Percentiles rank a stretch among this genome's conserved stretches.
Evolutionary conservation across 257 asterid genomes (phyloP).

Genomic region (Apocynum venetum): DNA sequence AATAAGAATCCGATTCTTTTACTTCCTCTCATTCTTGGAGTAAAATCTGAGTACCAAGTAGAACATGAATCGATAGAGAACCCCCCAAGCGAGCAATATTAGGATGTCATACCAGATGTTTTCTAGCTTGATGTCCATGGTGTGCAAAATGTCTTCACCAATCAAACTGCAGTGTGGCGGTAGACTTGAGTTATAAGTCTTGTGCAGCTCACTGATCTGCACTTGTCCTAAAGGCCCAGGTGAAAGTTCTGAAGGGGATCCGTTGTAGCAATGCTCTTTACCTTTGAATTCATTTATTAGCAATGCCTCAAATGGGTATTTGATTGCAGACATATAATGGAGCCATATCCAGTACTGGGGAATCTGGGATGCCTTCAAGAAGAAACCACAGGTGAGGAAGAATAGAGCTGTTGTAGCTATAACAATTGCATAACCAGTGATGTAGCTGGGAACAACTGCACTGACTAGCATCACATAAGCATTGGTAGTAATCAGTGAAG

Average conservation of each 20-base stretch:
- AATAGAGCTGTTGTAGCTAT: constrained; percentile 89
- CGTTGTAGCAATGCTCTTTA: constrained; percentile 44
- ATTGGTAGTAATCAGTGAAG: constrained; percentile 79
- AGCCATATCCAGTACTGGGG: constrained; percentile 75
- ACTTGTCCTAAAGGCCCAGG: constrained; percentile 83
- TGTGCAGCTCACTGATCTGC: constrained; percentile 56
- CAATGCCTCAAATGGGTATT: constrained; percentile 86
- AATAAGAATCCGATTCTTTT: background rate
- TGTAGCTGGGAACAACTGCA: constrained; percentile 80
- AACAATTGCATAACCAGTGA: constrained; percentile 85
- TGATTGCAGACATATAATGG: constrained; percentile 81
- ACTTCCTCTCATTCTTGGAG: constrained; percentile 37
- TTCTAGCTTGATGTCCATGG: constrained; percentile 37
- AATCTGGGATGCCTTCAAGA: constrained; percentile 68
- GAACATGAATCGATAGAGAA: constrained; percentile 31
- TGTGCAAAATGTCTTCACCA: constrained; percentile 67
- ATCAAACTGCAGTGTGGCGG: constrained; percentile 45
- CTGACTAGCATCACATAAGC: constrained; percentile 85
- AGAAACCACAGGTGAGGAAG: constrained; percentile 83
- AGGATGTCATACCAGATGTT: constrained; percentile 31
- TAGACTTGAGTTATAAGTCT: constrained; percentile 19
- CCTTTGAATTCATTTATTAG: constrained; percentile 75
- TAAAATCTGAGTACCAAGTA: constrained; percentile 36
- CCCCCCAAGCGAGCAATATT: constrained; percentile 37
- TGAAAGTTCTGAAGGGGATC: constrained; percentile 45